Percentiles rank a stretch among this genome's conserved stretches.
Evolutionary conservation across 495 filamentous ascomycete species (phyloP).

Genomic region (Penicillium maclennaniae): DNA sequence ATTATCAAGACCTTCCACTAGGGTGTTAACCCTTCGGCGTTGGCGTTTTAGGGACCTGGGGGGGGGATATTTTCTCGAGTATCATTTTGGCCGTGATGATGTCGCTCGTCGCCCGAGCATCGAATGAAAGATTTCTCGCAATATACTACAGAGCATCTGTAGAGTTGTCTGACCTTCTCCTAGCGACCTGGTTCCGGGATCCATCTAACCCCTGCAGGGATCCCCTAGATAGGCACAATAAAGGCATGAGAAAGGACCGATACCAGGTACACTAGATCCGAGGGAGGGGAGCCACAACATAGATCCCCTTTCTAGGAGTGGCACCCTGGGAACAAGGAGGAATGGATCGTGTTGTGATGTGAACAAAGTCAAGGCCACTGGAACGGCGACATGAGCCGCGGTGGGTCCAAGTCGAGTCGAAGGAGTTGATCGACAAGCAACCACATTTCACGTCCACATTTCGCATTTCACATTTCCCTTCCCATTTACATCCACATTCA

Average conservation of each 20-base stretch:
- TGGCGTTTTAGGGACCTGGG: neutral
- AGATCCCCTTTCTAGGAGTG: neutral
- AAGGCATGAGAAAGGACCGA: neutral
- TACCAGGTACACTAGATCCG: no score
- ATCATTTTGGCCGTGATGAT: neutral
- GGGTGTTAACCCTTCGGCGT: neutral
- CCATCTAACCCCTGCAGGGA: neutral
- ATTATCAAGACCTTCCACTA: neutral
- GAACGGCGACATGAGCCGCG: no score
- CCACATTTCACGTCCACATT: constrained; percentile 3
- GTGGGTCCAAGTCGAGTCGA: neutral
- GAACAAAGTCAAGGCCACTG: neutral
- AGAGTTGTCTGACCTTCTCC: neutral
- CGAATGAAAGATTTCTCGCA: neutral
- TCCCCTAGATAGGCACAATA: neutral
- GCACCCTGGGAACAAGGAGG: neutral
- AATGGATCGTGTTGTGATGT: neutral
- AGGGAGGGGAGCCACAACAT: no score
- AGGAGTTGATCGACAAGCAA: constrained; percentile 22
- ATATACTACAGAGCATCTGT: neutral
- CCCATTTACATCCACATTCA: constrained; percentile 5
- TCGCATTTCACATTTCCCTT: no score
- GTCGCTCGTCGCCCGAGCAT: neutral
- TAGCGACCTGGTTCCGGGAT: neutral
- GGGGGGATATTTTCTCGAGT: neutral